Base-by-base conservation (phyloP, 306 rosid genomes). In the Rosa rugosa region DNA sequence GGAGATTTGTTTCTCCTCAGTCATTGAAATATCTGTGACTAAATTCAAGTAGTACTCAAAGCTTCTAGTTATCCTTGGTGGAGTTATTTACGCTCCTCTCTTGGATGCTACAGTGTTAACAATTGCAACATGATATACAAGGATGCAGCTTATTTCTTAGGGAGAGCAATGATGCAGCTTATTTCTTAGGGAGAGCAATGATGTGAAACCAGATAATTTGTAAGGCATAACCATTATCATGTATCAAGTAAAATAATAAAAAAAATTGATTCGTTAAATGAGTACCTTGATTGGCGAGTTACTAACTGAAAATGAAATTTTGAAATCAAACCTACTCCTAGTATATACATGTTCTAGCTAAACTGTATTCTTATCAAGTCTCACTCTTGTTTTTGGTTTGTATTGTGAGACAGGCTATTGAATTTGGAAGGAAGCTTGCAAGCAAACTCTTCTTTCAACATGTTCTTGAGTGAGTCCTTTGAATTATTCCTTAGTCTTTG, bases 341-440 rank as follows among this genome's bases (percentile, higher is more conserved):
- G 40, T 68, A 47, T 16, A 64, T 4, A 23, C 40, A 11, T 27
- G 16, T 68, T 31, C 8, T 50, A 70, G 78, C 63, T 77, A 66
- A 22, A 45, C 64, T 45, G 14, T 70, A 18, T 75, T 72, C 45
- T 62, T 69, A 13, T 81, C 68, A 38, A 36, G 64, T 56, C 69
- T 67, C 63, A 44, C 60, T 68, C 72, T 68, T 60, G 22, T 67
- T 73, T 73, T 72, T 76, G 69, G 71, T 83, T 71, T 85, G 44
- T 82, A 79, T 81, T 71, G 65, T 73, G 86, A 64, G 73, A 74
- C 87, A 92, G 98, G 98, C 96, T 70, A 73, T 91, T 73, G 94
- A 90, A 71, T 92, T 89, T 90, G 99, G 92, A 71, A 93, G 91
- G 76, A 91, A 91, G 87, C 97, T 95, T 78, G 95, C 95, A n/a